Conservation (phyloP, 2,329 filamentous ascomycete genomes). For the Penicillium brevicompactum region DNA sequence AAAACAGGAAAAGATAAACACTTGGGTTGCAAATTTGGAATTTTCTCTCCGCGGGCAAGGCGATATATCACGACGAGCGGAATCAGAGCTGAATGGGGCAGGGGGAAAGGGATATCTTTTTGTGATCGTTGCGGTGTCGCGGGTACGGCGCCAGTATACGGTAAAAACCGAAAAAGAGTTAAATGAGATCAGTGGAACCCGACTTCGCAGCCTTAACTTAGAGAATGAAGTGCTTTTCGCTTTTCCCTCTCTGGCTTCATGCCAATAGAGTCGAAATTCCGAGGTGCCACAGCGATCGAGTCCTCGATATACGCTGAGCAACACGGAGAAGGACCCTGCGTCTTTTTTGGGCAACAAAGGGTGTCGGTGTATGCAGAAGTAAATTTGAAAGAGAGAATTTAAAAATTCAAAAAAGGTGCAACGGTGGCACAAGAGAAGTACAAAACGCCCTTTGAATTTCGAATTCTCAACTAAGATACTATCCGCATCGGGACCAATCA, state of each 20-base stretch:
- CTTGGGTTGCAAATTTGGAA: slow-evolving; percentile 1
- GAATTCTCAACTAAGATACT: background rate
- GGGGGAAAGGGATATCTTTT: slow-evolving; percentile 15
- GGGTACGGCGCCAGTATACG: slow-evolving; percentile 20
- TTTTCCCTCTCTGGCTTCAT: background rate
- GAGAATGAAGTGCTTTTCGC: background rate
- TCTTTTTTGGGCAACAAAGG: slow-evolving; percentile 11
- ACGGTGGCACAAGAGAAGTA: slow-evolving; percentile 12
- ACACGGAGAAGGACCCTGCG: slow-evolving; percentile 23
- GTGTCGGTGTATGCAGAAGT: slow-evolving; percentile 2
- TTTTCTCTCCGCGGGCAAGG: background rate
- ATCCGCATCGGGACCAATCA: slow-evolving; percentile 22
- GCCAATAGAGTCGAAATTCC: slow-evolving; percentile 16
- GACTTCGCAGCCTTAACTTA: slow-evolving; percentile 1
- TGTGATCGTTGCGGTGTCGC: slow-evolving; percentile 20
- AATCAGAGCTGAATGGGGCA: slow-evolving; percentile 10
- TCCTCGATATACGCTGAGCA: slow-evolving; percentile 18
- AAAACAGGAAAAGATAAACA: slow-evolving; percentile 9
- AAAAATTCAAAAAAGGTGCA: slow-evolving; percentile 4
- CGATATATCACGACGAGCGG: background rate
- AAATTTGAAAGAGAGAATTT: background rate
- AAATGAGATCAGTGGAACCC: slow-evolving; percentile 20
- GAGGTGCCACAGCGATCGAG: slow-evolving; percentile 24
- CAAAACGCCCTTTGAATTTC: slow-evolving; percentile 6
- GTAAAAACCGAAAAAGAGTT: slow-evolving; percentile 7